Evolutionary conservation across 2,329 filamentous ascomycete genomes (phyloP), one percentile per base, ranked within the genome.

Genomic region (Sclerotinia borealis): DNA sequence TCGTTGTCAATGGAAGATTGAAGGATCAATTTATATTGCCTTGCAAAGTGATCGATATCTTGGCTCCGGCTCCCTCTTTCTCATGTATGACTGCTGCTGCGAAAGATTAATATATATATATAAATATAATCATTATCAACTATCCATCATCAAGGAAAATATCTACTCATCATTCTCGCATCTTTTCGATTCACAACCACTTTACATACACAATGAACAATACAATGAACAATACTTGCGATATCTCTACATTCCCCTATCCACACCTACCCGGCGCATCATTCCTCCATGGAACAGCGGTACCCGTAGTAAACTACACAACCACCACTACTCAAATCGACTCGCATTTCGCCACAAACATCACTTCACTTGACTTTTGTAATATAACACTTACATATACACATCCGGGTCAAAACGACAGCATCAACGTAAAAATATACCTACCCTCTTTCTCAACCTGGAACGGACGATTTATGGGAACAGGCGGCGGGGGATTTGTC

Each of bases 391-490:
- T 65, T 3, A 31, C 68, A 3, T 72, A 73, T 48, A 70, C 68
- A 0, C 73, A 74, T 41, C 60, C 66, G 0, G 68, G 68, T 5
- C 61, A 68, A n/a, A 52, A 63, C 1, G 72, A 74, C 45, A 29
- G 4, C 6, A 56, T 74, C 15, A 48, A 58, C 4, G 66, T 75
- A 1, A 65, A 72, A 19, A 64, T 70, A 0, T 73, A 67, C 66
- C 64, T 75, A 0, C 72, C 73, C 2, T 25, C 37, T 0, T 34
- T 48, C 1, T 55, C 50, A 2, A n/a, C 25, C 3, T 62, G 63
- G 63, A 64, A 64, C 17, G 37, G 39, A 2, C 48, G 63, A 43
- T 64, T 64, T 4, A 10, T 62, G 13, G 63, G 31, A 9, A 62
- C 49, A 10, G 63, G 63, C 2, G 59, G 63, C 2, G 3, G 37